These are phyloP conservation scores for Pueraria montana DNA, from an alignment of 306 rosid genomes.

Conservation along the genomic window DNA sequence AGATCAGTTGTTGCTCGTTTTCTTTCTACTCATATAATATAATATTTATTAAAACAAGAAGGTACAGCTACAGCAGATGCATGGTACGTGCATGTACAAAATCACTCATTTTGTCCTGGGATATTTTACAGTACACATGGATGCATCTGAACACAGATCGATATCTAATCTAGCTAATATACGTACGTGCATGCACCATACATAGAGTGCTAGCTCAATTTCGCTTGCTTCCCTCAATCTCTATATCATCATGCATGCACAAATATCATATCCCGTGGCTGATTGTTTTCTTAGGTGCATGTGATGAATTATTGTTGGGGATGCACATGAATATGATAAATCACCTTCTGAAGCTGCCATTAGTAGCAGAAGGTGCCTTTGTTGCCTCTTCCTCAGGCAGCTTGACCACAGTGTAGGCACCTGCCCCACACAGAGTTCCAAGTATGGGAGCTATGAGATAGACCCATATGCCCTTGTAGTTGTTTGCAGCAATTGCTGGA, in stretches of 20 bases:
- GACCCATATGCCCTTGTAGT: conserved; percentile 79
- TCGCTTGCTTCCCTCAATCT: background rate
- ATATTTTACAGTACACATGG: background rate
- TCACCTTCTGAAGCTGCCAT: conserved; percentile 67
- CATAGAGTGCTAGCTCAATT: background rate
- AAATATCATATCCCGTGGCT: no score
- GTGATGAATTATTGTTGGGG: no score
- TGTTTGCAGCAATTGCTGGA: conserved; percentile 82
- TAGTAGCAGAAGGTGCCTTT: conserved; percentile 46
- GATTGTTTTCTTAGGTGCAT: no score
- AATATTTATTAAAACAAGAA: no score
- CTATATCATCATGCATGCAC: background rate
- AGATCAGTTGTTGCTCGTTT: no score
- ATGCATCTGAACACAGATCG: background rate
- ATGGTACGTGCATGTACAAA: background rate
- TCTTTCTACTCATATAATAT: no score
- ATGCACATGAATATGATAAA: background rate
- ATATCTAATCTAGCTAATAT: background rate
- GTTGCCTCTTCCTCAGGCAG: conserved; percentile 57
- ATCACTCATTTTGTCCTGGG: background rate
- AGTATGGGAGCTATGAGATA: conserved; percentile 84
- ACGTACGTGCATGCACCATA: conserved; percentile 17
- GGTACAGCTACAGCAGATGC: background rate
- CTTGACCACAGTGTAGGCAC: conserved; percentile 71
- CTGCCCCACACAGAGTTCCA: conserved; percentile 80